phyloP scores from a whole-genome alignment of 768 basidiomycete species.

The Lyophyllum atratum region DNA sequence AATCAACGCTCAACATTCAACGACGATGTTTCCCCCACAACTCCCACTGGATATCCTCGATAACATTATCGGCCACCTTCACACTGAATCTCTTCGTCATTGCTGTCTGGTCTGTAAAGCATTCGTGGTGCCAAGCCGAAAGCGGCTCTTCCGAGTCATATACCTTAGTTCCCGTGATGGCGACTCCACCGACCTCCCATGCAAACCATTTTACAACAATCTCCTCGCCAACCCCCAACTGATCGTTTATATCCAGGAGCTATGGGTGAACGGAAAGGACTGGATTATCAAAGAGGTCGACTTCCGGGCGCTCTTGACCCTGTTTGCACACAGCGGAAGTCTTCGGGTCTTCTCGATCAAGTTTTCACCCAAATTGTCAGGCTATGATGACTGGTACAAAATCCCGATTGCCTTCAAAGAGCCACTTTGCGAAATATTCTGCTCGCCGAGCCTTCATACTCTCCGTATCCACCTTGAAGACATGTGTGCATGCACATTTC shows the following conservation, averaged over 20 bases:
- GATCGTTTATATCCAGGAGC: neutral
- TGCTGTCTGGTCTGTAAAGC: neutral
- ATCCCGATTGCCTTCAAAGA: neutral
- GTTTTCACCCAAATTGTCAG: neutral
- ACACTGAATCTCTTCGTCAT: neutral
- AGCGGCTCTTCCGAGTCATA: neutral
- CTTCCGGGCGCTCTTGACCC: neutral
- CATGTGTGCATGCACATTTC: neutral
- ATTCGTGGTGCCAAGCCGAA: neutral
- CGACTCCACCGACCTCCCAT: neutral
- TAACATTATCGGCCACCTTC: neutral
- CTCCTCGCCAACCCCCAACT: neutral
- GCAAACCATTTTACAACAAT: neutral
- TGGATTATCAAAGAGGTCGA: neutral
- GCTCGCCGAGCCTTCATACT: neutral
- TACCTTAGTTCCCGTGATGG: neutral
- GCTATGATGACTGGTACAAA: neutral
- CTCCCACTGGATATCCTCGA: neutral
- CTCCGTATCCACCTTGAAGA: neutral
- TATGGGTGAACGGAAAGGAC: neutral
- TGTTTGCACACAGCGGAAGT: neutral
- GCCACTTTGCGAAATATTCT: neutral
- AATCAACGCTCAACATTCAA: too few relatives aligned
- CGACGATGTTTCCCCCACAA: neutral
- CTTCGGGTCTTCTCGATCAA: neutral